Conservation (phyloP, 148 eudicot species). For the Gaultheria prostrata region DNA sequence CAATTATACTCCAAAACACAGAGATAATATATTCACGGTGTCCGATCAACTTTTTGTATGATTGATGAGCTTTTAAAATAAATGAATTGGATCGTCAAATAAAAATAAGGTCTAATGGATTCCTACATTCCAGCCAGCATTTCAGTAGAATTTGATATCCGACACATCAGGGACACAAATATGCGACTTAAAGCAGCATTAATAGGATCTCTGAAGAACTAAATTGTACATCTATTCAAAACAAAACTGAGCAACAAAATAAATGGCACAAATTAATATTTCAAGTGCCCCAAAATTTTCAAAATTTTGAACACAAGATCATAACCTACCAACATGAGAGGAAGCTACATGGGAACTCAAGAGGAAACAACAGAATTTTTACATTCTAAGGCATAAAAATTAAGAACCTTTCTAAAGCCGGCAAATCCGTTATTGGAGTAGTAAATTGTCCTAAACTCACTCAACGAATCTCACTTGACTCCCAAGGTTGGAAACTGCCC, state of each 20-base stretch:
- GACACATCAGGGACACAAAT: neutral
- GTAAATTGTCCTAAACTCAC: constrained; percentile 2
- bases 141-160: neutral
- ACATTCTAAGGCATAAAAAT: neutral
- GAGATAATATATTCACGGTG: no score
- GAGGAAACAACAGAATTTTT: constrained; percentile 3
- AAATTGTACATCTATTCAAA: constrained; percentile 6
- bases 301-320: constrained; percentile 6
- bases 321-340: neutral
- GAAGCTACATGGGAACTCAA: neutral
- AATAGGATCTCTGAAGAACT: neutral
- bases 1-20: no score
- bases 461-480: constrained; percentile 50
- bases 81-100: no score
- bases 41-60: no score
- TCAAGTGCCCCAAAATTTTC: constrained; percentile 5
- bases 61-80: no score
- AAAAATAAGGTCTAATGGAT: neutral
- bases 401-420: constrained; percentile 4
- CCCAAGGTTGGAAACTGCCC: constrained; percentile 81
- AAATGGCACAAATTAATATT: neutral
- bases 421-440: constrained; percentile 4
- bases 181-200: neutral
- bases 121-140: neutral
- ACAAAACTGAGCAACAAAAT: neutral